Evolutionary conservation across 139 green algal species (phyloP).

Genomic region (Tetradesmus lagerheimii): DNA sequence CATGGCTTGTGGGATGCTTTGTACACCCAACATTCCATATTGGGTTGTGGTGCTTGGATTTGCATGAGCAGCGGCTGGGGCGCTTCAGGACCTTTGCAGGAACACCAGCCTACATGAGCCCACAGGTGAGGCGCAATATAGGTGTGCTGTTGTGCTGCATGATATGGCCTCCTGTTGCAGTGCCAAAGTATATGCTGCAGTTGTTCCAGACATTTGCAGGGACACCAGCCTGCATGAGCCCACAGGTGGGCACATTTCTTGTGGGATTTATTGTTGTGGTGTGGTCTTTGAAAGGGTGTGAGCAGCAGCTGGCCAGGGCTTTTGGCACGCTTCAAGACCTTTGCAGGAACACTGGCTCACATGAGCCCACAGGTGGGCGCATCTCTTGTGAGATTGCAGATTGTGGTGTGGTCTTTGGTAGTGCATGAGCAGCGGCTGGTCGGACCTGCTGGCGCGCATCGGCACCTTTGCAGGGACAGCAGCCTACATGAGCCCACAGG

Average conservation of each 20-base stretch:
- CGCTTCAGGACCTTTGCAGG: slow-evolving; percentile 37
- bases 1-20: not conserved
- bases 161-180: too few species aligned
- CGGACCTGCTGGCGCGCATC: too few species aligned
- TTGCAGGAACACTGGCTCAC: too few species aligned
- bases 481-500: slow-evolving; percentile 17
- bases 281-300: not conserved
- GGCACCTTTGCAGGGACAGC: not conserved
- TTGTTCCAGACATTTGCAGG: not conserved
- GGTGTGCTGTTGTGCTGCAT: too few species aligned
- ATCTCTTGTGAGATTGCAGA: too few species aligned
- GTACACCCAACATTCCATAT: too few species aligned
- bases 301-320: not conserved
- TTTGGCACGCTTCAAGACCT: not conserved
- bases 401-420: too few species aligned
- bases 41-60: not conserved
- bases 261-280: too few species aligned
- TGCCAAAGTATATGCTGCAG: too few species aligned
- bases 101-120: slow-evolving; percentile 43
- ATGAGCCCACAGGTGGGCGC: slow-evolving; percentile 26
- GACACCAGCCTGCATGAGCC: not conserved
- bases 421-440: too few species aligned
- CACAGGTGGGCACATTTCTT: not conserved
- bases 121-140: slow-evolving; percentile 15
- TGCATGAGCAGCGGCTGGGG: not conserved